A percentile compares a stretch with the other conserved stretches of the same genome.
These are phyloP conservation scores for Lagerstroemia speciosa DNA, from an alignment of 345 rosid species.

Conservation along the genomic window DNA sequence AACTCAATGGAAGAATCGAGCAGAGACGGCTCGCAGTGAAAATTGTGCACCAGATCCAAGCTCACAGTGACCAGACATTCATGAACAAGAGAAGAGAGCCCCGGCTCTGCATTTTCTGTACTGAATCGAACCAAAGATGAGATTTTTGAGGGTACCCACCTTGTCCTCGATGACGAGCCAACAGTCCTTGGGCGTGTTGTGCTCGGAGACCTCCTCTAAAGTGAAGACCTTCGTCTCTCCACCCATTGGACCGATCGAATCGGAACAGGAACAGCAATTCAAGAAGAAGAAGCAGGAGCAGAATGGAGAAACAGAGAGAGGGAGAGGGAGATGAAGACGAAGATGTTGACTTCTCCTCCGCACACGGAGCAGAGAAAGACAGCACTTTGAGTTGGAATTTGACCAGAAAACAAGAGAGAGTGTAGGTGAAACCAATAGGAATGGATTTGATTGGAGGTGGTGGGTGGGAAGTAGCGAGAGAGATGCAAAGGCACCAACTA, in stretches of 20 bases:
- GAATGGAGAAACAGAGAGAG: background rate
- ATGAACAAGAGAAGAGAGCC: background rate
- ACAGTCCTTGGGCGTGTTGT: slow-evolving; percentile 58
- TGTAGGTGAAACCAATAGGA: background rate
- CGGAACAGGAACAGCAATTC: background rate
- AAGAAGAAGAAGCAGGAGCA: background rate
- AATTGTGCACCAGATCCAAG: background rate
- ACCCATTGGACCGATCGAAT: slow-evolving; percentile 35
- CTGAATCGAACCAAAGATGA: background rate
- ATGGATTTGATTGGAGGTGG: background rate
- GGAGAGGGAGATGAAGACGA: background rate
- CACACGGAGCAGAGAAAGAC: background rate
- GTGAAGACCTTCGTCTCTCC: slow-evolving; percentile 47
- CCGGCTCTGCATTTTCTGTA: too few relatives aligned
- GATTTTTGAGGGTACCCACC: slow-evolving; percentile 26
- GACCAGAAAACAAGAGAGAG: background rate
- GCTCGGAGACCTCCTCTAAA: slow-evolving; percentile 64
- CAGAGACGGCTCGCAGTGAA: background rate
- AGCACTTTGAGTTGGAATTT: background rate
- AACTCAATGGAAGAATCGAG: background rate
- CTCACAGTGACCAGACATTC: background rate
- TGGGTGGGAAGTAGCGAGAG: slow-evolving; percentile 6
- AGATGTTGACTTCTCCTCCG: background rate
- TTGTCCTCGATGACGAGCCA: slow-evolving; percentile 90
- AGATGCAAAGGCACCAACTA: slow-evolving; percentile 2